Evolutionary conservation across 2,329 filamentous ascomycete species (phyloP), one percentile per base, ranked within the genome.

Genomic region (Teratosphaeria nubilosa): DNA sequence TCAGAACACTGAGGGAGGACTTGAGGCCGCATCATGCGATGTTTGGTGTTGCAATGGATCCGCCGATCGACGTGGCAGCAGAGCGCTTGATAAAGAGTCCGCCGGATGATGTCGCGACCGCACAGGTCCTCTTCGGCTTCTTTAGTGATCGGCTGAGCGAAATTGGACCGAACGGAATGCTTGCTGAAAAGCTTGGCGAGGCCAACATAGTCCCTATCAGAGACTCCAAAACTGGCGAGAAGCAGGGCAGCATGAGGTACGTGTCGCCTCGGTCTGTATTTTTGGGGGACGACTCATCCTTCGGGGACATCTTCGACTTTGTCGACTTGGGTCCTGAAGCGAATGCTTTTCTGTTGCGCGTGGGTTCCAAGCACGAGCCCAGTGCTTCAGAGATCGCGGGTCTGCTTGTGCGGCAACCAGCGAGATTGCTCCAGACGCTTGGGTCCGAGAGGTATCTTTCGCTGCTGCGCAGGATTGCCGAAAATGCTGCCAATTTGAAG

Each of bases 291-390:
- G 78, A 81, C 56, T 77, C 82, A 57, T 80, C 86, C 64, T 99
- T 95, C 67, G 87, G 84, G 11, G 88, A 95, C 32, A 95, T 99
- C 32, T 96, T 99, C 64, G 91, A 97, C 70, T 99, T 96, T 73
- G 91, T 97, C 14, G 89, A 97, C 70, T 99, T 96, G 75, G 91
- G 92, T 0, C 76, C 80, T 34, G 86, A 92, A 69, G 92, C 90
- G 1, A 97, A 97, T 67, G 79, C 87, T 0, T 99, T 99, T 68
- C 76, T 99, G 20, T 83, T 91, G 65, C 88, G 89, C 62, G 90
- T 91, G 63, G 94, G 94, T 10, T 92, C 91, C 2, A 96, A 95
- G 73, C 86, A 84, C 62, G 92, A 99, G 72, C 94, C 94, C 3
- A 95, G 87, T 2, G 94, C 89, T 66, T 72, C 83, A 2, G 94